These are phyloP conservation scores for Claviceps sp. DNA, from an alignment of 2,329 filamentous ascomycete genomes.

Conservation along the genomic window DNA sequence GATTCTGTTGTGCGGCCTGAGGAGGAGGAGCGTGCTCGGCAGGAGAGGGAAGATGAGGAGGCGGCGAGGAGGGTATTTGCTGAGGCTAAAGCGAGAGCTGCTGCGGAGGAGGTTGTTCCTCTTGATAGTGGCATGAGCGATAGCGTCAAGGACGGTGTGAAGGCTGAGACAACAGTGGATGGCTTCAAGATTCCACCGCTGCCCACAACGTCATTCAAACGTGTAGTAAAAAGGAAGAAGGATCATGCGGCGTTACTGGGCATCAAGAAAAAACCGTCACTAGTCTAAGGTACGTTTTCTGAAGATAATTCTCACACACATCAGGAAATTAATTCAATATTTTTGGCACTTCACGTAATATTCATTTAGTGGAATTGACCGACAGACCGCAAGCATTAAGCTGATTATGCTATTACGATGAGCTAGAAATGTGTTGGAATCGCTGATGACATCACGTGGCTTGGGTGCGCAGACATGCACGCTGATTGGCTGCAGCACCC, in stretches of 20 bases:
- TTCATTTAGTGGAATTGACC: neutral
- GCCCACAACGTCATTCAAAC: constrained; percentile 51
- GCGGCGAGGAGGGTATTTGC: constrained; percentile 68
- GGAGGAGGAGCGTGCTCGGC: constrained; percentile 47
- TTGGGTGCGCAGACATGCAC: too few relatives aligned
- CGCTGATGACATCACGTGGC: too few relatives aligned
- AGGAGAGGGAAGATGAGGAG: constrained; percentile 75
- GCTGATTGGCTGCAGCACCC: too few relatives aligned
- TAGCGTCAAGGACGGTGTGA: neutral
- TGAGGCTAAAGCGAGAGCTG: constrained; percentile 40
- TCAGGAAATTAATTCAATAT: too few relatives aligned
- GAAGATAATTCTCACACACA: too few relatives aligned
- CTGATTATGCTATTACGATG: neutral
- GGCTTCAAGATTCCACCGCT: constrained; percentile 7
- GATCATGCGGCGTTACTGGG: constrained; percentile 61
- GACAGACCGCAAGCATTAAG: neutral
- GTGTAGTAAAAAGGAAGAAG: constrained; percentile 77
- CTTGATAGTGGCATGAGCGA: neutral
- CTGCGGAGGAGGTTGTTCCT: constrained; percentile 30
- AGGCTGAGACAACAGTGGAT: constrained; percentile 14
- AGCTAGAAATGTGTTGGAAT: neutral
- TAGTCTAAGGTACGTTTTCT: constrained; percentile 26
- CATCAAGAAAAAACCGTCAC: constrained; percentile 69
- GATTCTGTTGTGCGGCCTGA: constrained; percentile 39
- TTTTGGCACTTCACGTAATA: too few relatives aligned